A percentile compares a stretch with the other conserved stretches of the same genome.
phyloP scores from a whole-genome alignment of 176 grass and related monocot genomes.

The Aegilops sharonensis region DNA sequence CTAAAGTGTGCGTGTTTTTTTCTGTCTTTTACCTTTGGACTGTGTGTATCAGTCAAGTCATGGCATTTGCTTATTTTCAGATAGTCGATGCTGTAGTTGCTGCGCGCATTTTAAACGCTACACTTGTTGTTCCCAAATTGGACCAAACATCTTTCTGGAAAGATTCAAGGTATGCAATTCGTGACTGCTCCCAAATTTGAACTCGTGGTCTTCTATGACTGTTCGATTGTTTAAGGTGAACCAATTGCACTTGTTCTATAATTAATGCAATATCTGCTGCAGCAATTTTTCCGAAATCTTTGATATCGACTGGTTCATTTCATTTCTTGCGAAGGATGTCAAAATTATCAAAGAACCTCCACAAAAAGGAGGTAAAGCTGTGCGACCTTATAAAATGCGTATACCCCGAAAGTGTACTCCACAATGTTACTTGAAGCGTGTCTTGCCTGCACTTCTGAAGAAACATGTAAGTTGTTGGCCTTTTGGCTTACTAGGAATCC shows the following conservation, averaged over 20 bases:
- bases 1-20: neutral
- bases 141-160: conserved; percentile 80
- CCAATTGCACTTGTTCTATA: neutral
- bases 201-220: neutral
- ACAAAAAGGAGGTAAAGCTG: conserved; percentile 28
- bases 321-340: conserved; percentile 54
- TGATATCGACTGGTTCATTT: conserved; percentile 68
- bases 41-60: neutral
- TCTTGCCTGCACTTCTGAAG: conserved; percentile 60
- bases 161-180: conserved; percentile 56
- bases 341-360: conserved; percentile 62
- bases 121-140: conserved; percentile 61
- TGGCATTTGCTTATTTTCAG: conserved; percentile 36
- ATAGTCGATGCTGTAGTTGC: conserved; percentile 74
- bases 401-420: conserved; percentile 69
- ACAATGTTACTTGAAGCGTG: conserved; percentile 62
- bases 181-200: neutral
- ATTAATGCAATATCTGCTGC: conserved; percentile 20
- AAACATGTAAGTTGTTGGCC: conserved; percentile 50
- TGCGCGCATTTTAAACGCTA: conserved; percentile 60
- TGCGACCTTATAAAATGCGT: conserved; percentile 58
- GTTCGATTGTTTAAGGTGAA: conserved; percentile 7
- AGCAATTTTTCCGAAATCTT: conserved; percentile 77
- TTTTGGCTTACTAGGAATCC: neutral
- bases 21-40: neutral